Percentiles rank a stretch among this genome's conserved stretches.
phyloP scores from a whole-genome alignment of 2,329 filamentous ascomycete genomes.

The Fusarium drepaniforme region DNA sequence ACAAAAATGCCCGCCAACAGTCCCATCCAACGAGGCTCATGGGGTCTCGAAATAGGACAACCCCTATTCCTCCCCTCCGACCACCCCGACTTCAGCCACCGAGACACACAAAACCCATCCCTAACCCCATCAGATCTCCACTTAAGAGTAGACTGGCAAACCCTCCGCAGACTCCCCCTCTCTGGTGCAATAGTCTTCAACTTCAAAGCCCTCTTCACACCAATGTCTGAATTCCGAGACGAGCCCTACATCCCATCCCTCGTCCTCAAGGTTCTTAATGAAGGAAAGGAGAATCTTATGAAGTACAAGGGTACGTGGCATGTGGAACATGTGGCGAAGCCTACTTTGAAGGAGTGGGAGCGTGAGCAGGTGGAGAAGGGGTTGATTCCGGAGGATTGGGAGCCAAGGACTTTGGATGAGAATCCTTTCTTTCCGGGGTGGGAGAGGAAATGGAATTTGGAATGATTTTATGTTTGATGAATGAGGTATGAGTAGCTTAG shows the following conservation, averaged over 20 bases:
- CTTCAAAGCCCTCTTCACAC: conserved; percentile 89
- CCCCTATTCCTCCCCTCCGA: conserved; percentile 82
- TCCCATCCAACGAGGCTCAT: conserved; percentile 86
- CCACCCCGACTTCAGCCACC: conserved; percentile 72
- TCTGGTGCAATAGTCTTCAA: conserved; percentile 85
- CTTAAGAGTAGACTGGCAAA: conserved; percentile 90
- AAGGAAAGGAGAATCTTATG: conserved; percentile 73
- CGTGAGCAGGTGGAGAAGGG: conserved; percentile 75
- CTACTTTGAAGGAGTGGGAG: conserved; percentile 72
- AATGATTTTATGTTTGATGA: not conserved
- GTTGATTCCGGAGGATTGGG: conserved; percentile 71
- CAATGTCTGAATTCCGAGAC: conserved; percentile 74
- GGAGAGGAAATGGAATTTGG: conserved; percentile 53
- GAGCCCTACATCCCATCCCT: conserved; percentile 81
- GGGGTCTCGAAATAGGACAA: conserved; percentile 82
- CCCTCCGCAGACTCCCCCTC: conserved; percentile 80
- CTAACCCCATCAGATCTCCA: conserved; percentile 71
- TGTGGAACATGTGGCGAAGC: conserved; percentile 78
- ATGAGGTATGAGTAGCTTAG: not conserved
- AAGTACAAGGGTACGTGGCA: conserved; percentile 88
- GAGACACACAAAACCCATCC: conserved; percentile 67
- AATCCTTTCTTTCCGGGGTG: conserved; percentile 82
- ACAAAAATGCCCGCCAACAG: conserved; percentile 79
- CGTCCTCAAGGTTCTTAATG: conserved; percentile 73
- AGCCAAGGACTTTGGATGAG: conserved; percentile 77